Conservation (phyloP, 768 basidiomycete genomes). For the Lentinula detonsa region DNA sequence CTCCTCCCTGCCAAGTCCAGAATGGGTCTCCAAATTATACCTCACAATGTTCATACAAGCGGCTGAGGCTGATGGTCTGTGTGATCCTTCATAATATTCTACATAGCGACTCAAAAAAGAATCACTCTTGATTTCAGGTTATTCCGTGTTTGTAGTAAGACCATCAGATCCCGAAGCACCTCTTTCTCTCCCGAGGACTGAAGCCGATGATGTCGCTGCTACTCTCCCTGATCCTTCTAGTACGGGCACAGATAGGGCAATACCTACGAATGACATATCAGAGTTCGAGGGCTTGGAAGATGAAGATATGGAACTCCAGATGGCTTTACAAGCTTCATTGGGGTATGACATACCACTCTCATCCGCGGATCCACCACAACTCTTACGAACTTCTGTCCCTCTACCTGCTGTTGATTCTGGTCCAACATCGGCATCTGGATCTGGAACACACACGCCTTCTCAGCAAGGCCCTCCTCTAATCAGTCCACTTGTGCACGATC, state of each 20-base stretch:
- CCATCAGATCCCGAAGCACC: slow-evolving; percentile 51
- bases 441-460: slow-evolving; percentile 10
- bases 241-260: not conserved
- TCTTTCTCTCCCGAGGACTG: slow-evolving; percentile 54
- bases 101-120: not conserved
- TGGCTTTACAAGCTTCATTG: slow-evolving; percentile 80
- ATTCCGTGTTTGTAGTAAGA: slow-evolving; percentile 74
- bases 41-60: slow-evolving; percentile 58
- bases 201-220: slow-evolving; percentile 67
- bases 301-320: slow-evolving; percentile 85
- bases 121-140: slow-evolving; percentile 39
- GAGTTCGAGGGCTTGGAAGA: slow-evolving; percentile 52
- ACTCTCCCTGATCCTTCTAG: slow-evolving; percentile 53
- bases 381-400: slow-evolving; percentile 21
- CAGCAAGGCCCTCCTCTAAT: slow-evolving; percentile 8
- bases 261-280: not conserved
- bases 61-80: slow-evolving; percentile 74
- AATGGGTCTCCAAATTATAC: slow-evolving; percentile 82
- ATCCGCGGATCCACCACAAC: slow-evolving; percentile 19
- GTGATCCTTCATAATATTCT: not conserved
- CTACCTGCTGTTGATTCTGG: slow-evolving; percentile 13
- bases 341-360: slow-evolving; percentile 17
- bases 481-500: slow-evolving; percentile 16
- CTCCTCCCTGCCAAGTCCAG: slow-evolving; percentile 61
- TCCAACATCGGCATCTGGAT: slow-evolving; percentile 12